Base-by-base conservation (phyloP, 1,284 basidiomycete genomes). In the Meira nashicola region DNA sequence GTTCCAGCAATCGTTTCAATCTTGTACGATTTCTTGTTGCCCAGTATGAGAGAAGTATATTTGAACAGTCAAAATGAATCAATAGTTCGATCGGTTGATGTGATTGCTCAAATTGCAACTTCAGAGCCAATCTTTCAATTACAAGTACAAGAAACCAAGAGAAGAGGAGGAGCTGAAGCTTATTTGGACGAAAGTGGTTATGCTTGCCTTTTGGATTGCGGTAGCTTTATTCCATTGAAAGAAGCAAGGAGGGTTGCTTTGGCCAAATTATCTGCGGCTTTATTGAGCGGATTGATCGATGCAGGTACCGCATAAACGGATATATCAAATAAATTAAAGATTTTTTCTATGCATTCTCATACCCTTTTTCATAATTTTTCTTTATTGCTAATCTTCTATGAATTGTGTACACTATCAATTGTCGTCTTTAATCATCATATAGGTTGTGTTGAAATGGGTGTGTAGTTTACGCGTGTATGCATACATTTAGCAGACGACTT, bases 1-100 rank as follows among this genome's bases (percentile, higher is more conserved):
- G 58, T 64, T n/a, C 73, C 73, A 1, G 71, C 71, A 8, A 71
- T 73, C 53, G 70, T 75, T 46, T 73, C 71, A 48, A 75, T 75
- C 41, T 64, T 75, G 23, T 73, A 73, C 60, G 71, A 75, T 54
- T 68, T 62, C 37, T 60, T 75, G 23, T 63, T 66, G 5, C 65
- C 67, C 1, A 62, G 63, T 43, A 72, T 75, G 65, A 68, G 65
- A 46, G 71, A 72, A 21, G 59, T 72, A 17, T 68, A 70, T 47
- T 60, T 69, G 57, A 73, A 73, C 57, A 70, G 65, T 48, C 71
- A 68, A 55, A 66, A 63, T 62, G 63, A 64, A 7, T 65, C 61
- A n/a, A 70, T 75, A 33, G 57, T 75, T 11, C 66, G 73, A 14
- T 71, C 73, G 7, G 71, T 72, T 21, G 70, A 75, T 21, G 62